A percentile compares a stretch with the other conserved stretches of the same genome.
These are phyloP conservation scores for Trametes cubensis DNA, from an alignment of 768 basidiomycete species.

Conservation along the genomic window DNA sequence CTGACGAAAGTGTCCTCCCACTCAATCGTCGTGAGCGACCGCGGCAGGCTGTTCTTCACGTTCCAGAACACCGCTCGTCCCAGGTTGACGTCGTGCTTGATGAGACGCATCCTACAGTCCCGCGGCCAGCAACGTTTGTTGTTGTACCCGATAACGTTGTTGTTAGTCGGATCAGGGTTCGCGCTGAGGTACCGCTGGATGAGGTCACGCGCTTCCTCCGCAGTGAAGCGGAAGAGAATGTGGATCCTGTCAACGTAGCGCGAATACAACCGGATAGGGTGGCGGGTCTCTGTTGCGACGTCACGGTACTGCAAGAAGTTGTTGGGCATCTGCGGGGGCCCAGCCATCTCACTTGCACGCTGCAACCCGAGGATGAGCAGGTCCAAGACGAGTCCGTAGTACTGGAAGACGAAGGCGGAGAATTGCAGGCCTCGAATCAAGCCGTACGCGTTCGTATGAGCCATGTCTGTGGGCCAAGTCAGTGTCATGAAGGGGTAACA, in stretches of 20 bases:
- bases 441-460: conserved; percentile 96
- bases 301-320: conserved; percentile 98
- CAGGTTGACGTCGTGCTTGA: conserved; percentile 99
- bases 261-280: conserved; percentile 97
- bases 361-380: conserved; percentile 96
- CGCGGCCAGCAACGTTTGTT: conserved; percentile 99
- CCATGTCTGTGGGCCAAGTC: conserved; percentile 65
- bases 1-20: conserved; percentile 99
- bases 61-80: conserved; percentile 99
- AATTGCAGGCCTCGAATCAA: conserved; percentile 98
- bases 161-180: conserved; percentile 98
- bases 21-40: conserved; percentile 96
- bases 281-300: conserved; percentile 90
- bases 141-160: conserved; percentile 99
- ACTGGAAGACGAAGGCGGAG: conserved; percentile 99
- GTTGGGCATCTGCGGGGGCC: conserved; percentile 96
- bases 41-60: conserved; percentile 93
- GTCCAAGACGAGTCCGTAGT: conserved; percentile 94
- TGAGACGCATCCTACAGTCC: conserved; percentile 97
- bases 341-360: conserved; percentile 98
- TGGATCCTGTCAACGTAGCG: conserved; percentile 95
- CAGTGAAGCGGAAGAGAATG: conserved; percentile 96
- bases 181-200: conserved; percentile 98
- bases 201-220: conserved; percentile 95
- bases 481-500: background rate